Conservation (phyloP, 352 stramenopile genomes). For the Phytophthora colocasiae region DNA sequence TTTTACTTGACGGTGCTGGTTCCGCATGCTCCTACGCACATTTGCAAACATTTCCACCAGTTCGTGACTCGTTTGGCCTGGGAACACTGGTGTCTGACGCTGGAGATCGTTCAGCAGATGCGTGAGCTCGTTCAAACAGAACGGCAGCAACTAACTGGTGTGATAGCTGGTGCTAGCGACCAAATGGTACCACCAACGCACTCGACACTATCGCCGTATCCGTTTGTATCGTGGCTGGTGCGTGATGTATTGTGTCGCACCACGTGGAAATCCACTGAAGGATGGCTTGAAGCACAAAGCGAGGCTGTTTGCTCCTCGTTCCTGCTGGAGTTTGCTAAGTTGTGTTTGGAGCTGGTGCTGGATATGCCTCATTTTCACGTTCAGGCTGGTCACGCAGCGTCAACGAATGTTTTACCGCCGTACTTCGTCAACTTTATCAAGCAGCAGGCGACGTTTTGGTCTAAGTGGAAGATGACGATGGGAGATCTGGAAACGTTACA, state of each 20-base stretch:
- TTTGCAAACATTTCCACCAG: conserved; percentile 86
- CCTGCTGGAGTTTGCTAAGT: conserved; percentile 71
- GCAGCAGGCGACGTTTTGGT: conserved; percentile 72
- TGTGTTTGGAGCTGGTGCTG: conserved; percentile 80
- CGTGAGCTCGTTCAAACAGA: conserved; percentile 73
- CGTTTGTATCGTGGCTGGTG: conserved; percentile 87
- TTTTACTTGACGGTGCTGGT: conserved; percentile 83
- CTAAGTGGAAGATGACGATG: conserved; percentile 74
- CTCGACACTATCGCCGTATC: conserved; percentile 66
- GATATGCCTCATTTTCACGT: conserved; percentile 79
- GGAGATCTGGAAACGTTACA: conserved; percentile 65
- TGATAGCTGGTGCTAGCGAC: conserved; percentile 13
- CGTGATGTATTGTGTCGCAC: conserved; percentile 82
- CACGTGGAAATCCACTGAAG: conserved; percentile 80
- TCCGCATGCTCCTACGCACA: conserved; percentile 72
- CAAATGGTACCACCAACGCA: conserved; percentile 33
- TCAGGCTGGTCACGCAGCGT: conserved; percentile 49
- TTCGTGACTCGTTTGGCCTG: conserved; percentile 83
- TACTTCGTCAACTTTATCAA: conserved; percentile 92
- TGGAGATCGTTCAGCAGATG: conserved; percentile 89
- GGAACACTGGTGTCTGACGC: conserved; percentile 85
- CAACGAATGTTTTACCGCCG: conserved; percentile 74
- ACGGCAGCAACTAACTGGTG: conserved; percentile 55
- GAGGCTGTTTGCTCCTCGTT: conserved; percentile 73
- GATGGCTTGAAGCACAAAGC: conserved; percentile 66